These are phyloP conservation scores for Ganoderma leucocontextum DNA, from an alignment of 1,284 basidiomycete species.

Conservation along the genomic window DNA sequence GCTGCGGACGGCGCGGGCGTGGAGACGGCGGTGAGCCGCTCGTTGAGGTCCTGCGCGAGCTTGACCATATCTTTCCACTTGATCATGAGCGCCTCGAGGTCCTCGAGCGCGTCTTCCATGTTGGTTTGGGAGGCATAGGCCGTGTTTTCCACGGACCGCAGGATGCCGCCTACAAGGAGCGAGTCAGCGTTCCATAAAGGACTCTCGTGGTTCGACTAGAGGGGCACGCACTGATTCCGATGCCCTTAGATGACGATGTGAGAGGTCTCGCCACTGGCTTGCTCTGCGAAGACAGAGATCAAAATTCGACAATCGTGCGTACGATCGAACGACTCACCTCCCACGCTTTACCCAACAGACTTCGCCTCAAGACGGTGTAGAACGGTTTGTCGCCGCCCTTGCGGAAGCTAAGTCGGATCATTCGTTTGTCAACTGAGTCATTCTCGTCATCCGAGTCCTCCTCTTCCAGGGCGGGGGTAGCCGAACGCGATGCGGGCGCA, in stretches of 20 bases:
- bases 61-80: conserved; percentile 95
- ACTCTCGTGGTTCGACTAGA: conserved; percentile 13
- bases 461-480: conserved; percentile 50
- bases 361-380: conserved; percentile 82
- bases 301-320: not conserved
- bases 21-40: conserved; percentile 75
- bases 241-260: conserved; percentile 31
- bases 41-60: conserved; percentile 88
- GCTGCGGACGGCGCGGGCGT: conserved; percentile 39
- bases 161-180: conserved; percentile 71
- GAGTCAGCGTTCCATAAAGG: not conserved
- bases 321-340: conserved; percentile 55
- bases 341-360: conserved; percentile 86
- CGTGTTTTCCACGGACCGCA: conserved; percentile 76
- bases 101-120: conserved; percentile 84
- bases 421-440: conserved; percentile 38
- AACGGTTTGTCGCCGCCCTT: conserved; percentile 90
- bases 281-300: conserved; percentile 16
- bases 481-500: conserved; percentile 65
- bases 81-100: conserved; percentile 91
- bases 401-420: conserved; percentile 87
- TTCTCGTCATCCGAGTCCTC: conserved; percentile 42
- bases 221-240: conserved; percentile 63
- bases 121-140: conserved; percentile 70
- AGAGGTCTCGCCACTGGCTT: conserved; percentile 14